Conservation (phyloP, 2,329 filamentous ascomycete species). For the Aspergillus pseudoglaucus region DNA sequence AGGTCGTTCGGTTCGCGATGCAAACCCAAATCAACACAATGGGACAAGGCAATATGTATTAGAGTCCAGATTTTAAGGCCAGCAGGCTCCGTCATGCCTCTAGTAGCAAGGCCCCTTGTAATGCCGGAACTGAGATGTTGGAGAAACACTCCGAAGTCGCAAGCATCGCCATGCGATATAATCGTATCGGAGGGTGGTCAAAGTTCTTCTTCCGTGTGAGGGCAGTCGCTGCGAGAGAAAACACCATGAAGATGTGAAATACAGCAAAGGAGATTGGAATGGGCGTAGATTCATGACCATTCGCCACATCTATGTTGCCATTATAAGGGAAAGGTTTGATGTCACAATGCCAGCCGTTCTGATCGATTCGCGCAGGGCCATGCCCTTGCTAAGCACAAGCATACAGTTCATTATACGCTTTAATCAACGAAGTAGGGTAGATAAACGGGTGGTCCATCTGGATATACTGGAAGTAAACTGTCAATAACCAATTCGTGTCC, state of each 20-base stretch:
- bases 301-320: constrained; percentile 12
- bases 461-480: constrained; percentile 21
- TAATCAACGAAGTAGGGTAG: constrained; percentile 19
- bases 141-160: constrained; percentile 28
- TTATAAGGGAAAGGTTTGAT: constrained; percentile 21
- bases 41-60: constrained; percentile 30
- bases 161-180: constrained; percentile 26
- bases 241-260: constrained; percentile 32
- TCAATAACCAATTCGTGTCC: constrained; percentile 18
- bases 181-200: constrained; percentile 28
- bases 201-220: constrained; percentile 28
- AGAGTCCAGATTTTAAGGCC: constrained; percentile 34
- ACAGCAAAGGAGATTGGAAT: constrained; percentile 13
- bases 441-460: constrained; percentile 27
- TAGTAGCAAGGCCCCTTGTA: constrained; percentile 28
- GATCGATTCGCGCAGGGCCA: constrained; percentile 8
- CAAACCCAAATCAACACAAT: constrained; percentile 34
- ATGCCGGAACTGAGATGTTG: constrained; percentile 24
- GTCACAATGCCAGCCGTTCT: constrained; percentile 19
- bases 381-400: constrained; percentile 11
- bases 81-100: constrained; percentile 27
- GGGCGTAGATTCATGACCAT: constrained; percentile 4
- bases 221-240: constrained; percentile 30
- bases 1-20: constrained; percentile 25
- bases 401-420: constrained; percentile 20